Evolutionary conservation across 163 green algal genomes (phyloP).

Genomic region (Scenedesmus sp.): DNA sequence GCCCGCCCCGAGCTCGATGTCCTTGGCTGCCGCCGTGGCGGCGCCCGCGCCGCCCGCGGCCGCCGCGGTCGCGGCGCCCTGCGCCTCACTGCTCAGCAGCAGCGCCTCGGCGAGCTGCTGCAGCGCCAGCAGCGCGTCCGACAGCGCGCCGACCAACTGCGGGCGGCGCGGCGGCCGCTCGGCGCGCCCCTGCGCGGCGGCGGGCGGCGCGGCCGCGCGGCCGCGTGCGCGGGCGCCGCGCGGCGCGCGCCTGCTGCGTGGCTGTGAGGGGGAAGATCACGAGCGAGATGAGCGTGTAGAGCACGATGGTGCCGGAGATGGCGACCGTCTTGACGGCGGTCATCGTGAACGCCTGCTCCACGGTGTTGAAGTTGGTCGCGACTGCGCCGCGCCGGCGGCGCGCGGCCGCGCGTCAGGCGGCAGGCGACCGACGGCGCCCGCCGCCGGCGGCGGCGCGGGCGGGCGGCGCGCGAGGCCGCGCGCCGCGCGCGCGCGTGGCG

Average conservation of each 20-base stretch:
- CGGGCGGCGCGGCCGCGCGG: too few relatives aligned
- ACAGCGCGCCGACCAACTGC: constrained; percentile 1
- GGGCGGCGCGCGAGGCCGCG: too few relatives aligned
- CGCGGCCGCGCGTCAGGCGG: too few relatives aligned
- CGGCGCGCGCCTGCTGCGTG: constrained; percentile 5
- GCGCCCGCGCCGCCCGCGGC: background rate
- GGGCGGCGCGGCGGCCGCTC: too few relatives aligned
- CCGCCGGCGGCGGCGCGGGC: too few relatives aligned
- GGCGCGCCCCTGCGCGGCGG: too few relatives aligned
- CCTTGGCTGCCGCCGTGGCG: background rate
- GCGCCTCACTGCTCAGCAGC: background rate
- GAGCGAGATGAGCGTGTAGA: background rate
- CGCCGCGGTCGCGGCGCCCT: background rate
- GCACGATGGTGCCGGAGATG: constrained; percentile 10
- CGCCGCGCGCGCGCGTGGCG: too few relatives aligned
- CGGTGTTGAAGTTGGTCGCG: constrained; percentile 7
- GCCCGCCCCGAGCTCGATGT: too few relatives aligned
- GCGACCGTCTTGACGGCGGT: constrained; percentile 12
- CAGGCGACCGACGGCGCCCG: too few relatives aligned
- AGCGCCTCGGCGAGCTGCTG: background rate
- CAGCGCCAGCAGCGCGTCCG: background rate
- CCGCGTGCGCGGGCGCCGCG: too few relatives aligned
- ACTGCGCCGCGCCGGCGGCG: too few relatives aligned
- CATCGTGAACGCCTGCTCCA: constrained; percentile 8
- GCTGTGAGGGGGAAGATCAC: constrained; percentile 3